Evolutionary conservation across 176 grass and related monocot genomes (phyloP).

Genomic region (Miscanthus lutarioriparius): DNA sequence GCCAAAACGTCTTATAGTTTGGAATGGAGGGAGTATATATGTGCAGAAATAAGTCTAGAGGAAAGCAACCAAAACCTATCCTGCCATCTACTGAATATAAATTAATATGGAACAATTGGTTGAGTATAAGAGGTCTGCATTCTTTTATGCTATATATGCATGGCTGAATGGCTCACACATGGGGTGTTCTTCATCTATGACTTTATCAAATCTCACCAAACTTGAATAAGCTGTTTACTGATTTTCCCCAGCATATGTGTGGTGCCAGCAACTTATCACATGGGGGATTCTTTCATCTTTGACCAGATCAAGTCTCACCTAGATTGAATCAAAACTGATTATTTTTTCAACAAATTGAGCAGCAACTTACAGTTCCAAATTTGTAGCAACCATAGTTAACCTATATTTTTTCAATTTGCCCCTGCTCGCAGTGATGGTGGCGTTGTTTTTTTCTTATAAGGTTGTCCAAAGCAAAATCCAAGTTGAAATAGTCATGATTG

Average conservation of each 20-base stretch:
- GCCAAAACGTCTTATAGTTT: no score
- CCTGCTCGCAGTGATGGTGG: neutral
- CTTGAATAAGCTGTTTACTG: neutral
- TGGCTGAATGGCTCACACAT: neutral
- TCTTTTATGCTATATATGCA: neutral
- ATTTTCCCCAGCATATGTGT: neutral
- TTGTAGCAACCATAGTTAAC: neutral
- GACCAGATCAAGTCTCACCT: neutral
- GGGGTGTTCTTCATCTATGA: neutral
- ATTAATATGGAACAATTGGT: neutral
- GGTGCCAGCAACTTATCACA: neutral
- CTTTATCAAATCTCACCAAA: neutral
- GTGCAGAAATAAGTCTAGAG: neutral
- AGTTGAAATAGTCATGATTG: neutral
- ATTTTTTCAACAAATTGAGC: neutral
- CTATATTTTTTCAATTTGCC: neutral
- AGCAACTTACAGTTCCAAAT: neutral
- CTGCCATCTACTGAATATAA: neutral
- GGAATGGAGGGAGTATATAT: no score
- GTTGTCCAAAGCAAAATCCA: neutral
- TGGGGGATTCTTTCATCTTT: neutral
- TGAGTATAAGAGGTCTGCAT: neutral
- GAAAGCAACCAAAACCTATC: neutral
- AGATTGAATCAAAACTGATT: neutral
- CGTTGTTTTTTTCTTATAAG: neutral